These are phyloP conservation scores for Coemansia sp. DNA, from an alignment of 192 early-diverging fungal genomes.

Conservation along the genomic window DNA sequence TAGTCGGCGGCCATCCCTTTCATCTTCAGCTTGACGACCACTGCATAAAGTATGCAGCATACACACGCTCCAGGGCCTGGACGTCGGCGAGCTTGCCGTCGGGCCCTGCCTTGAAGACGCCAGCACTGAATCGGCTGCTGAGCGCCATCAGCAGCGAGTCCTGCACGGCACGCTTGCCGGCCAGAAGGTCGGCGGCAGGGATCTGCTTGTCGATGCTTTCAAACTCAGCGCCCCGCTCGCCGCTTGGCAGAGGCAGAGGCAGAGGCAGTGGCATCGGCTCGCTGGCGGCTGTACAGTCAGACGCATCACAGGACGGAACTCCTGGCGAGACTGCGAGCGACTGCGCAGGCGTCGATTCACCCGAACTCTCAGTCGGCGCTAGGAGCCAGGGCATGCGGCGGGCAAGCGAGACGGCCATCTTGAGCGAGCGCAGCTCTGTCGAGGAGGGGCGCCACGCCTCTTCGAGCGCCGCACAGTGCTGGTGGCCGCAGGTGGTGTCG, in stretches of 20 bases:
- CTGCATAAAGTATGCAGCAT: conserved; percentile 45
- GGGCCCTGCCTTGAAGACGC: conserved; percentile 36
- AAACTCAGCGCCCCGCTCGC: background rate
- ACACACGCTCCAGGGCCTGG: conserved; percentile 34
- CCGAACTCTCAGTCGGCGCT: conserved; percentile 7
- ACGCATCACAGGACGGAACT: background rate
- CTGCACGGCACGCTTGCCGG: conserved; percentile 34
- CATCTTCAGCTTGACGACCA: conserved; percentile 14
- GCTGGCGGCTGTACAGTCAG: conserved; percentile 27
- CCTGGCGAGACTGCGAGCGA: background rate
- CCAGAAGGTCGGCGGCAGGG: conserved; percentile 18
- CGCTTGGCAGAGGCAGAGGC: background rate
- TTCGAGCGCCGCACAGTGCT: conserved; percentile 64
- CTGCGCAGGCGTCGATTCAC: background rate
- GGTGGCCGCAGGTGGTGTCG: conserved; percentile 58
- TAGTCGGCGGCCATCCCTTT: background rate
- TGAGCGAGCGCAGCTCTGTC: conserved; percentile 67
- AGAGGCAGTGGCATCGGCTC: background rate
- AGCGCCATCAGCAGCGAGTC: conserved; percentile 39
- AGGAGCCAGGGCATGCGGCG: conserved; percentile 76
- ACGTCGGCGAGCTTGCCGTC: conserved; percentile 36
- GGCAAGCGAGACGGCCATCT: conserved; percentile 69
- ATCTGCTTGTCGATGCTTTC: conserved; percentile 24
- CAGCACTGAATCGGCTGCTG: conserved; percentile 36
- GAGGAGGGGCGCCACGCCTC: conserved; percentile 77